These are phyloP conservation scores for Epichloe sp. DNA, from an alignment of 2,329 filamentous ascomycete species.

Conservation along the genomic window DNA sequence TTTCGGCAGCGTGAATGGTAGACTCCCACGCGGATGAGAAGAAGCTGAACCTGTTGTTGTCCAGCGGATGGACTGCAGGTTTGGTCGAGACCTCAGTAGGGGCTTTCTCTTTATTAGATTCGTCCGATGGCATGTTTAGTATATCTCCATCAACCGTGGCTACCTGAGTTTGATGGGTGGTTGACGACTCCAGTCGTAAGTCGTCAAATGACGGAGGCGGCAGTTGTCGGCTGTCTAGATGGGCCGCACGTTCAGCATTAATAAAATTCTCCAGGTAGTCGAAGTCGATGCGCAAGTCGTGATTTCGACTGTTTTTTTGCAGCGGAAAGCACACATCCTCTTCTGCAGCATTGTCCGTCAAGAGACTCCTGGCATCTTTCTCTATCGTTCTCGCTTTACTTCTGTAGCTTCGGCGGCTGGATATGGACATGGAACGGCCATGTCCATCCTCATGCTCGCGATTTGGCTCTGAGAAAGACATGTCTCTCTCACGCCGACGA, in stretches of 20 bases:
- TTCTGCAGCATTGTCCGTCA: conserved; percentile 59
- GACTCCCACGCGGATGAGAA: conserved; percentile 93
- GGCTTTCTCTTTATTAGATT: conserved; percentile 35
- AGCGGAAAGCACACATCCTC: conserved; percentile 83
- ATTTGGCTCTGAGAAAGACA: conserved; percentile 38
- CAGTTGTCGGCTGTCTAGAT: conserved; percentile 35
- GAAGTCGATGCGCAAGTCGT: conserved; percentile 77
- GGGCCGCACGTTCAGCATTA: conserved; percentile 40
- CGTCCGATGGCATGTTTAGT: conserved; percentile 36
- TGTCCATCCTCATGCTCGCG: conserved; percentile 34
- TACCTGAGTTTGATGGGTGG: conserved; percentile 22
- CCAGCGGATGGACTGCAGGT: conserved; percentile 27
- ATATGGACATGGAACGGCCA: conserved; percentile 57
- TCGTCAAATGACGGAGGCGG: conserved; percentile 22
- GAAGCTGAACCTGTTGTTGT: conserved; percentile 82
- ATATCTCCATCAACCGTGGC: conserved; percentile 44
- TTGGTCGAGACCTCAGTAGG: conserved; percentile 24
- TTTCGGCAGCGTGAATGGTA: conserved; percentile 79
- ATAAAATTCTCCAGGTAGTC: conserved; percentile 92
- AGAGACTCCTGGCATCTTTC: conserved; percentile 47
- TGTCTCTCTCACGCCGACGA: conserved; percentile 67
- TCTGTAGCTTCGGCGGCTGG: conserved; percentile 46
- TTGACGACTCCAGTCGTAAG: conserved; percentile 15
- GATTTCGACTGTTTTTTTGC: conserved; percentile 51
- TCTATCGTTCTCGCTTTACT: conserved; percentile 48